Evolutionary conservation across 352 stramenopile species (phyloP).

Genomic region (Pythium chondricola): DNA sequence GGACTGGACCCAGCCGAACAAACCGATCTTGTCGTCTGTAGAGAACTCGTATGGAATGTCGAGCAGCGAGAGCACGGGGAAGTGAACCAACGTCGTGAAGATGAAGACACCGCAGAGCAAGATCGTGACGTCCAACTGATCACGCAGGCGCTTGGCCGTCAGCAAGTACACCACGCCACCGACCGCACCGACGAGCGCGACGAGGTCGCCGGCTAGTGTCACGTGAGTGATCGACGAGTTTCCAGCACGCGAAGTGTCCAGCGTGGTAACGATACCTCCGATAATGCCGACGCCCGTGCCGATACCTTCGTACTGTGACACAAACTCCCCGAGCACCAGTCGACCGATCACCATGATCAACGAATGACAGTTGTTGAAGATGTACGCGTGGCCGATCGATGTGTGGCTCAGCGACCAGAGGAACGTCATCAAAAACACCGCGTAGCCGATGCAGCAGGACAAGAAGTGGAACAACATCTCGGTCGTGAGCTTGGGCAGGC

Average conservation of each 20-base stretch:
- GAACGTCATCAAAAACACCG: slow-evolving; percentile 79
- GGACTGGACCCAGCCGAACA: slow-evolving; percentile 84
- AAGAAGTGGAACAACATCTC: slow-evolving; percentile 60
- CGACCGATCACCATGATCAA: slow-evolving; percentile 70
- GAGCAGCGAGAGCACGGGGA: slow-evolving; percentile 56
- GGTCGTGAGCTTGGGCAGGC: slow-evolving; percentile 49
- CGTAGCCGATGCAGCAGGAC: slow-evolving; percentile 59
- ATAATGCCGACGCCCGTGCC: slow-evolving; percentile 75
- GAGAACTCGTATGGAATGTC: slow-evolving; percentile 67
- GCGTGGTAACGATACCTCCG: slow-evolving; percentile 62
- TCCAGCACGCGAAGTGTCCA: slow-evolving; percentile 35
- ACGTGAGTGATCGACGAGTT: slow-evolving; percentile 31
- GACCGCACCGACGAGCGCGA: slow-evolving; percentile 64
- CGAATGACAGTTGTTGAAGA: slow-evolving; percentile 87
- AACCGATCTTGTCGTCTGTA: slow-evolving; percentile 53
- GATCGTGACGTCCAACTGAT: slow-evolving; percentile 58
- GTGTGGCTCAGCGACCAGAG: slow-evolving; percentile 71
- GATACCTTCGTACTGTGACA: slow-evolving; percentile 70
- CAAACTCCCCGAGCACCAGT: slow-evolving; percentile 46
- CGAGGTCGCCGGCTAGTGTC: slow-evolving; percentile 59
- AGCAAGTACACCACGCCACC: slow-evolving; percentile 73
- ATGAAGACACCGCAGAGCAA: slow-evolving; percentile 64
- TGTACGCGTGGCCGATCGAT: slow-evolving; percentile 78
- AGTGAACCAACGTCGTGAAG: slow-evolving; percentile 57
- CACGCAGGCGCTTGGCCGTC: slow-evolving; percentile 60